Conservation (phyloP, 768 basidiomycete genomes). For the Lactarius quietus region DNA sequence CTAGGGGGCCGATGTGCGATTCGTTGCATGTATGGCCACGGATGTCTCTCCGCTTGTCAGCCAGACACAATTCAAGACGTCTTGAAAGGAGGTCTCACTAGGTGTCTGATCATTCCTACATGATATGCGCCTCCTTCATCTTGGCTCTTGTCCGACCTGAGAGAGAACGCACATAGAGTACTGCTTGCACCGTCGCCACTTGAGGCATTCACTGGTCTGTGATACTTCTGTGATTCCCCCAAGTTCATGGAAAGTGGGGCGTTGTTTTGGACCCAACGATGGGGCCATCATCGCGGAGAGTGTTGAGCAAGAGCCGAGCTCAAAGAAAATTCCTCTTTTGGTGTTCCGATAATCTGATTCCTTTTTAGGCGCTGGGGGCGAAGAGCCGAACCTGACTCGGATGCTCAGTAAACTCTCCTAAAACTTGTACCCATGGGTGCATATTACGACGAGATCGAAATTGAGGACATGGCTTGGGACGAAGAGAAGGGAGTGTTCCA, state of each 20-base stretch:
- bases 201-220: not conserved
- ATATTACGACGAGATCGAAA: slow-evolving; percentile 96
- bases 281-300: no score
- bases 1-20: slow-evolving; percentile 74
- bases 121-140: slow-evolving; percentile 60
- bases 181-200: not conserved
- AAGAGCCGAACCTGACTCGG: no score
- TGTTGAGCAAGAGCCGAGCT: no score
- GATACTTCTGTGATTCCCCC: no score
- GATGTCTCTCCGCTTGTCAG: slow-evolving; percentile 53
- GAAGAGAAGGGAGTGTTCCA: slow-evolving; percentile 78
- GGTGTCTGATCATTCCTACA: slow-evolving; percentile 36
- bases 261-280: no score
- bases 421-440: slow-evolving; percentile 53
- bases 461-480: slow-evolving; percentile 96
- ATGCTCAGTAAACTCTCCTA: no score
- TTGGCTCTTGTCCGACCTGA: not conserved
- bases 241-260: no score
- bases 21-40: slow-evolving; percentile 65
- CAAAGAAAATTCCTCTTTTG: no score
- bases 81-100: slow-evolving; percentile 45
- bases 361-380: no score
- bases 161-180: not conserved
- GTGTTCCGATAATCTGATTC: no score
- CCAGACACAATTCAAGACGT: not conserved